Base-by-base conservation (phyloP, 177 flowering plant species). In the Vitis hybrid region DNA sequence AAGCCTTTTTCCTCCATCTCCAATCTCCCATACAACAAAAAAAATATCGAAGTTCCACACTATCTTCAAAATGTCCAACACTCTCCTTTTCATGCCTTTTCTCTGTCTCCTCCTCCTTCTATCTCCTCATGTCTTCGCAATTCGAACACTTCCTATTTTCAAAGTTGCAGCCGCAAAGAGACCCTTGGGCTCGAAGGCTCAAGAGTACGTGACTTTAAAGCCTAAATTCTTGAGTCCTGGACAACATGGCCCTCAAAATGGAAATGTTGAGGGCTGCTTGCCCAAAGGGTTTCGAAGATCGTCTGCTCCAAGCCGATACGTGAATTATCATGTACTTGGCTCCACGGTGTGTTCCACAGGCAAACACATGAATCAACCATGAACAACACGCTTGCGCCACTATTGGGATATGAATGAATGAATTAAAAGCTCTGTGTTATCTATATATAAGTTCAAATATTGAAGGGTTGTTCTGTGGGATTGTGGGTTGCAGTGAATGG, bases 231-330 rank as follows among this genome's bases (percentile, higher is more conserved):
- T 40, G 3, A 65, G 26, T 30, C 62, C 56, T n/a, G 71, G 49
- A 8, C 18, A 5, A n/a, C 58, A 50, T 62, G 60, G 32, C 0
- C 50, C 10, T 13, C 15, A 30, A 2, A 30, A 70, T 10, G 18
- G 64, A 10, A 78, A 60, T 50, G 63, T 77, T 34, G 67, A 77
- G 62, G 52, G n/a, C 62, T 85, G 91, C 70, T 14, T 84, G 79
- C 91, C 91, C 0, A 87, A 87, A 74, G 91, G 89, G 34, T 64
- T 82, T 50, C 79, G 82, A 3, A 82, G 23, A 23, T 70, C 77
- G 0, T 88, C 91, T 3, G 91, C 81, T 12, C 91, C 91, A 1
- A 87, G 91, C 65, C 81, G 80, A n/a, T 87, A 81, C 34, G 77
- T 67, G 48, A 87, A 85, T 40, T 52, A 73, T 64, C 63, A 84